Evolutionary conservation across 129 eudicot genomes (phyloP), one percentile per base, ranked within the genome.

Genomic region (Centella asiatica): DNA sequence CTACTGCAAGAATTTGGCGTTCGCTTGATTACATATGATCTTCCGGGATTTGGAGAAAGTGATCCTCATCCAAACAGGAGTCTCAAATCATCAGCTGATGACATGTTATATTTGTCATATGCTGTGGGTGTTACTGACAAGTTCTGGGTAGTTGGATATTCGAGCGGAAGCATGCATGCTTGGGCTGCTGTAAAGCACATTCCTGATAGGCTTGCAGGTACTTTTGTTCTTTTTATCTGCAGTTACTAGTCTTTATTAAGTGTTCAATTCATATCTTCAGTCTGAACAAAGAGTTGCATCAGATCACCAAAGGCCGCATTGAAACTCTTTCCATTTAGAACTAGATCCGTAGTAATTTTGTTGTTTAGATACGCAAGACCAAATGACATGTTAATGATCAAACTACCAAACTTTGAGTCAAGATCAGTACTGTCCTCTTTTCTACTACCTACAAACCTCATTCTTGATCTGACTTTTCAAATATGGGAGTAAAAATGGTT

Each of bases 1-100:
- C 66, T 90, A 46, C 71, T 90, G 63, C 69, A 86, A 72, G 94
- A 86, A 57, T 90, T 78, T 62, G 97, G 97, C 24, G 55, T 86
- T 68, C 87, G 93, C 46, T 58, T 90, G 73, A 79, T 90, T 67
- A 70, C 89, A 37, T 86, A 83, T 73, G 97, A 90, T 76, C 81
- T 86, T 72, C 97, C 97, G n/a, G 97, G 97, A n/a, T 83, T 90
- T 72, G 97, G 97, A 48, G 97, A 86, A 77, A 90, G 97, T 66
- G 95, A 86, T 86, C 89, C 95, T 61, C 93, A 90, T 74, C 95
- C 89, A 17, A 37, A 64, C 20, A 83, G 97, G 80, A 77, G 73
- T 65, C 95, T 90, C 8, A 88, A 86, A 69, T 83, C 97, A 49
- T 90, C 97, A 54, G 94, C 97, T 64, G 39, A 83, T 80, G 95